phyloP scores from a whole-genome alignment of 2,329 filamentous ascomycete genomes.

The Colletotrichum chlorophyti region DNA sequence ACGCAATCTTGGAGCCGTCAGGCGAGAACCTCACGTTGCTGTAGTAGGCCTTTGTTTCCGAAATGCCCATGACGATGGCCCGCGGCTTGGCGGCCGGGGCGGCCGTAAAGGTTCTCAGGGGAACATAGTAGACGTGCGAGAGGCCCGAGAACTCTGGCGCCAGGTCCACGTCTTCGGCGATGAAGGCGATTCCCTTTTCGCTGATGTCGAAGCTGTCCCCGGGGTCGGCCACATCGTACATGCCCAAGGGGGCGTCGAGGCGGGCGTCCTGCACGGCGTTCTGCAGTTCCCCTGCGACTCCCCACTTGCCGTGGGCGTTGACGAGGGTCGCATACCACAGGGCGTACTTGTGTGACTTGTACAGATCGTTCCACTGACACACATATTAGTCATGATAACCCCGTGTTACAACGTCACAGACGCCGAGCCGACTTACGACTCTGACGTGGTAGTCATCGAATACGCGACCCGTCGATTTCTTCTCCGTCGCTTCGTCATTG shows the following conservation, averaged over 20 bases:
- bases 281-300: constrained; percentile 36
- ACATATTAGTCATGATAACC: not conserved
- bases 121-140: constrained; percentile 40
- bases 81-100: constrained; percentile 31
- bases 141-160: constrained; percentile 13
- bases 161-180: constrained; percentile 32
- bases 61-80: constrained; percentile 32
- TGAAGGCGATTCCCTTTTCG: constrained; percentile 42
- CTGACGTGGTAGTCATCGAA: constrained; percentile 42
- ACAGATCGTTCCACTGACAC: constrained; percentile 40
- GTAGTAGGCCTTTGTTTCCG: constrained; percentile 19
- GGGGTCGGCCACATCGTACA: constrained; percentile 34
- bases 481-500: constrained; percentile 37
- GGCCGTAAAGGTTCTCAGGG: constrained; percentile 39
- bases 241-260: constrained; percentile 40
- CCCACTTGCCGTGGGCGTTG: constrained; percentile 38
- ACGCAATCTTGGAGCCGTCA: constrained; percentile 43
- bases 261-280: constrained; percentile 40
- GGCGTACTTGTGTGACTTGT: constrained; percentile 37
- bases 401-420: not conserved
- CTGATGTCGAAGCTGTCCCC: constrained; percentile 41
- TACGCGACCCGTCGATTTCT: constrained; percentile 38
- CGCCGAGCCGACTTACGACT: constrained; percentile 35
- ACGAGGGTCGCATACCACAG: constrained; percentile 48
- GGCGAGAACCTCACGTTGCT: constrained; percentile 43